Evolutionary conservation across 129 eudicot genomes (phyloP), one percentile per base, ranked within the genome.

Genomic region (Ambrosia trifida): DNA sequence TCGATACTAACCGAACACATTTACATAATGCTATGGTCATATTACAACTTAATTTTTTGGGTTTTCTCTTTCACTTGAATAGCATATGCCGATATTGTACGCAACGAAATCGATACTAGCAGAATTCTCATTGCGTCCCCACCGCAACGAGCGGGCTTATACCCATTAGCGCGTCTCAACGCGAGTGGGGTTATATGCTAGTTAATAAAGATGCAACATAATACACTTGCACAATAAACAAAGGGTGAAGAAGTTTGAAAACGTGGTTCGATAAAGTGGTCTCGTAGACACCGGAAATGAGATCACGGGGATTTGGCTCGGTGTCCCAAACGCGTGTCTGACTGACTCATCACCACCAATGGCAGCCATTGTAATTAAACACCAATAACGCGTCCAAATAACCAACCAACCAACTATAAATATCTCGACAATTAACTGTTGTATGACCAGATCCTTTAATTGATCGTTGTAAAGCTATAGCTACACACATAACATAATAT

Each of bases 221-320:
- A 58, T 31, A 30, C 65, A 32, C 43, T 59, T 59, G 43, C 43
- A 31, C n/a, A 31, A 31, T 59, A 59, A 31, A 59, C 65, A 28
- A 28, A 57, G 43, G 0, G 3, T 31, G 18, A 31, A 31, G 43
- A 31, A 31, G 43, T 43, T 12, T 59, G 9, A 41, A 59, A 59
- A 59, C 65, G 43, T 59, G 65, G 65, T 59, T 58, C 65, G 43
- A 59, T 59, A 59, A 59, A 59, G 65, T 7, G 10, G 17, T 30
- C 12, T 57, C 63, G 63, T 24, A 28, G n/a, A 56, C 62, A 24
- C 62, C 36, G 16, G 62, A 56, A 56, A 56, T 7, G 18, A 32
- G 10, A 30, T 59, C 65, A 59, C 65, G 65, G 43, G 41, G 14
- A 13, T 20, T 12, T 12, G 65, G 43, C 65, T 32, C 65, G 2